Evolutionary conservation across 1,284 basidiomycete species (phyloP).

Genomic region (Sparassis latifolia): DNA sequence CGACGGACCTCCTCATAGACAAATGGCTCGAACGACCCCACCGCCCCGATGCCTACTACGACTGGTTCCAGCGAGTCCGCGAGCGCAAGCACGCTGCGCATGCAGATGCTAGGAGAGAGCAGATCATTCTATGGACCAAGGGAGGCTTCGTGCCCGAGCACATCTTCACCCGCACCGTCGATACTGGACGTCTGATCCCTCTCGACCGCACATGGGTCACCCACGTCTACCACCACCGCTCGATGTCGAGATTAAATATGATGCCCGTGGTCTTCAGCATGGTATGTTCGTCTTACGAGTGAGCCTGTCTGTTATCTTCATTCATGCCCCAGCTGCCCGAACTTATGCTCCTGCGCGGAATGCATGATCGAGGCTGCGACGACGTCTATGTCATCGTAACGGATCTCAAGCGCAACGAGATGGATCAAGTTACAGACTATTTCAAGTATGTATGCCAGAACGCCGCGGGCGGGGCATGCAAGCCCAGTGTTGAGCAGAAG

Average conservation of each 20-base stretch:
- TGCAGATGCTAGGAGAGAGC: conserved; percentile 38
- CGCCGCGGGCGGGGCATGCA: conserved; percentile 53
- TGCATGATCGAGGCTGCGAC: conserved; percentile 72
- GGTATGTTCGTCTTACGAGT: conserved; percentile 32
- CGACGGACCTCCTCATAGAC: conserved; percentile 70
- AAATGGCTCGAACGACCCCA: conserved; percentile 64
- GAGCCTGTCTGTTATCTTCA: background rate
- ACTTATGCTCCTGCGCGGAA: conserved; percentile 67
- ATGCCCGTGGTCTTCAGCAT: conserved; percentile 75
- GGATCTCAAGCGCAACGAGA: conserved; percentile 66
- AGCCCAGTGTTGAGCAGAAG: conserved; percentile 55
- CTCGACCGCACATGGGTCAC: conserved; percentile 74
- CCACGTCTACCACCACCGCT: conserved; percentile 67
- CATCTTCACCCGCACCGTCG: conserved; percentile 68
- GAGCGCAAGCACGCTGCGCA: conserved; percentile 47
- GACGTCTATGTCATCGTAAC: conserved; percentile 71
- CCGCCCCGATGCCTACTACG: conserved; percentile 63
- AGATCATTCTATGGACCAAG: conserved; percentile 67
- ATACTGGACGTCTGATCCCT: conserved; percentile 66
- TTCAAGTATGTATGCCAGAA: conserved; percentile 64
- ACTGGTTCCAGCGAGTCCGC: conserved; percentile 65
- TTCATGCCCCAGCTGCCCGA: conserved; percentile 50
- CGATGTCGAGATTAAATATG: conserved; percentile 67
- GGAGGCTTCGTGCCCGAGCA: conserved; percentile 71
- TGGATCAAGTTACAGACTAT: conserved; percentile 71